Base-by-base conservation (phyloP, 139 green algal species). In the Coelastrella sp. region DNA sequence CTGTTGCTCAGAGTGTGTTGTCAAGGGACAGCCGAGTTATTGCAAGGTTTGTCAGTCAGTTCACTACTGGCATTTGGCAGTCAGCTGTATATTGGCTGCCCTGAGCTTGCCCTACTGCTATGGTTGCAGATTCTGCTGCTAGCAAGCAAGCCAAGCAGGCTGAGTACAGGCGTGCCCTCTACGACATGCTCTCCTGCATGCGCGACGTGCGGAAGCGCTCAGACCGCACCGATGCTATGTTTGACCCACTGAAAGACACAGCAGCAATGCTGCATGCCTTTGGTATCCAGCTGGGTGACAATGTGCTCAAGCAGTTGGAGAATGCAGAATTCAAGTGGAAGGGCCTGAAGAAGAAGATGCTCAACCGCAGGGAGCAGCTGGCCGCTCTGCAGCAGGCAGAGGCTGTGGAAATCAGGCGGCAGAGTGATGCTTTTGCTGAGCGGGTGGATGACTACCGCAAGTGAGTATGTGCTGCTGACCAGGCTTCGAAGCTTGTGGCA, bases 311-410 rank as follows among this genome's bases (percentile, higher is more conserved):
- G 88, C 91, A 95, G 86, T 92, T 98, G 59, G 96, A 97, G 90
- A 93, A 92, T 56, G 94, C 92, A 4, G 94, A 96, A 83, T 91
- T 93, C 86, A 93, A 92, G 79, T 96, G 94, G 95, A 94, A 93
- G 78, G 80, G 76, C 2, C 92, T 99, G 20, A 97, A 97, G 92
- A 98, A 98, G 91, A 97, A 98, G 93, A 97, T 98, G 96, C 96
- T 97, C 56, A 95, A 97, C 85, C 92, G 95, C 61, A 91, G 94
- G 71, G 96, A 97, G 93, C 91, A 95, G 92, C 91, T 98, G 78
- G 91, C 95, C 3, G 82, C 92, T 2, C 87, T 97, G 88, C 96
- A 98, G 92, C 96, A 98, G 94, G 93, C 91, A 3, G 93, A 95
- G 94, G 96, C 95, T 4, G 93, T 96, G 61, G 95, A 97, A 71